phyloP scores from a whole-genome alignment of 176 grass and related monocot genomes.

The Carex kokanica region DNA sequence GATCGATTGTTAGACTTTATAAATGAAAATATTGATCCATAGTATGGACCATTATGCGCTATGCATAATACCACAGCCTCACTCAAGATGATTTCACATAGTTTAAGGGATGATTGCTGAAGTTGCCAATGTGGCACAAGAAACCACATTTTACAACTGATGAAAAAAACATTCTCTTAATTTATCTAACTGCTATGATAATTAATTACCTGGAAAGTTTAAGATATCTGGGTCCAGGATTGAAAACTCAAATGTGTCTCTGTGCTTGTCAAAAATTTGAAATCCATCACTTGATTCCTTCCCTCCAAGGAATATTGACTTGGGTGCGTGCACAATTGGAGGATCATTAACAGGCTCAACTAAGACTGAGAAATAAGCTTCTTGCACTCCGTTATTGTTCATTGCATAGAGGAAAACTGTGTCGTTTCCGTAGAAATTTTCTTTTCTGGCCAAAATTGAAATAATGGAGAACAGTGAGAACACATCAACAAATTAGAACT shows the following conservation, averaged over 20 bases:
- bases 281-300: constrained; percentile 43
- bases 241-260: constrained; percentile 54
- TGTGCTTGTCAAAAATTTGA: constrained; percentile 59
- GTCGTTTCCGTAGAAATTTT: constrained; percentile 72
- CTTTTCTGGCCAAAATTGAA: constrained; percentile 44
- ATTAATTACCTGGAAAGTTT: constrained; percentile 48
- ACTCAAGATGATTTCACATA: background rate
- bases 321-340: constrained; percentile 59
- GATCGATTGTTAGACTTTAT: no score
- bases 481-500: background rate
- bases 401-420: constrained; percentile 44
- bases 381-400: constrained; percentile 47
- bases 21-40: no score
- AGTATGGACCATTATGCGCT: no score
- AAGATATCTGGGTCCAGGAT: constrained; percentile 62
- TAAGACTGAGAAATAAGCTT: constrained; percentile 34
- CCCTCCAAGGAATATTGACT: constrained; percentile 48
- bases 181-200: background rate
- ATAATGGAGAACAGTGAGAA: background rate
- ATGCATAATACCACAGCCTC: no score
- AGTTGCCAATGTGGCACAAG: background rate
- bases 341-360: constrained; percentile 77
- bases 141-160: background rate
- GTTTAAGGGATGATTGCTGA: background rate
- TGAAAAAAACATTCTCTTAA: background rate